These are phyloP conservation scores for Hymenoscyphus fructigenus DNA, from an alignment of 2,329 filamentous ascomycete genomes.

Conservation along the genomic window DNA sequence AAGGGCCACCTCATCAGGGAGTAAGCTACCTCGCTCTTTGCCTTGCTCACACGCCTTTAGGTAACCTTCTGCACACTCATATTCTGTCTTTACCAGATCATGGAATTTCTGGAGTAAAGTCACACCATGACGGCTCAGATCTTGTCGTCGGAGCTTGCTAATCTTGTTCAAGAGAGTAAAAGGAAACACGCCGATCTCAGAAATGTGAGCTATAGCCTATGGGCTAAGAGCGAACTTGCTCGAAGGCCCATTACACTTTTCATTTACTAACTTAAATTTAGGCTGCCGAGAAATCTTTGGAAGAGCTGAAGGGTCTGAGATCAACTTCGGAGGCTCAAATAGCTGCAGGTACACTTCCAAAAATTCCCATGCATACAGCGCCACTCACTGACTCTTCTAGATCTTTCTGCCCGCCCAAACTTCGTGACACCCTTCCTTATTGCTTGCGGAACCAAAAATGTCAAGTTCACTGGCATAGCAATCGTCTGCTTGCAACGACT, in stretches of 20 bases:
- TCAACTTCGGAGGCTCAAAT: constrained; percentile 66
- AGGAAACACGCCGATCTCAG: constrained; percentile 88
- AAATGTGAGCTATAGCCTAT: constrained; percentile 55
- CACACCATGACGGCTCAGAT: constrained; percentile 82
- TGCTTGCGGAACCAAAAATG: constrained; percentile 85
- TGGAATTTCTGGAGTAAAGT: constrained; percentile 23
- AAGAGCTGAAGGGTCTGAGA: constrained; percentile 78
- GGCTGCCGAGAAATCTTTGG: constrained; percentile 91
- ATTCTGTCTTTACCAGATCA: constrained; percentile 17
- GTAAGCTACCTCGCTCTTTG: background rate
- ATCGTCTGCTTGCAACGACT: constrained; percentile 87
- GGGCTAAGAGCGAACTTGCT: constrained; percentile 5
- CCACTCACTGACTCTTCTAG: constrained; percentile 45
- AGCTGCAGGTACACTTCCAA: constrained; percentile 37
- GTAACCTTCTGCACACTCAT: background rate
- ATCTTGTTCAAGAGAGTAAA: constrained; percentile 93
- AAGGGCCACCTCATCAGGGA: constrained; percentile 20
- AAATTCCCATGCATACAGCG: constrained; percentile 7
- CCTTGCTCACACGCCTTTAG: constrained; percentile 10
- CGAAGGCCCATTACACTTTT: background rate
- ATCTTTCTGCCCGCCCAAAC: constrained; percentile 75
- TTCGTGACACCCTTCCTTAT: constrained; percentile 95
- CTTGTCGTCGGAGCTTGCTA: constrained; percentile 81
- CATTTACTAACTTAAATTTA: constrained; percentile 40
- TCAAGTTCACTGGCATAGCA: constrained; percentile 84